Conservation (phyloP, 106 monocot genomes). For the Acanthochlamys bracteata region DNA sequence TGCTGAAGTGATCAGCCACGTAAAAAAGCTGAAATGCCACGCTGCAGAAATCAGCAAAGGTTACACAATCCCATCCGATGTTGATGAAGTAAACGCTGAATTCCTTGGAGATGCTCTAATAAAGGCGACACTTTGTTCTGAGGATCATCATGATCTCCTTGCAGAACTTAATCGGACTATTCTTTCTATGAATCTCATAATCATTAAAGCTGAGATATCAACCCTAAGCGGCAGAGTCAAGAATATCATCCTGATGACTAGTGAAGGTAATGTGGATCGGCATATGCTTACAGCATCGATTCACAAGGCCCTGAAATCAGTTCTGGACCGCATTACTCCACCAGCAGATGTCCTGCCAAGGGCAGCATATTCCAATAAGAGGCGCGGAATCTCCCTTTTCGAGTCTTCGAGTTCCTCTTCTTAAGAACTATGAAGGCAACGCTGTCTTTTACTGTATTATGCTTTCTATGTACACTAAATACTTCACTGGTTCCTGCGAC, state of each 20-base stretch:
- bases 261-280: slow-evolving; percentile 24
- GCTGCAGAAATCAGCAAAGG: slow-evolving; percentile 38
- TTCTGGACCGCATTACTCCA: slow-evolving; percentile 36
- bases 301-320: slow-evolving; percentile 50
- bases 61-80: slow-evolving; percentile 43
- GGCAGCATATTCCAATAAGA: slow-evolving; percentile 29
- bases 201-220: slow-evolving; percentile 55
- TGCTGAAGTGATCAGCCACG: slow-evolving; percentile 62
- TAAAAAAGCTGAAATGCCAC: slow-evolving; percentile 45
- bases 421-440: not conserved
- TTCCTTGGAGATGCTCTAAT: slow-evolving; percentile 17
- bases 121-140: slow-evolving; percentile 65
- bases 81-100: slow-evolving; percentile 61
- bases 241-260: slow-evolving; percentile 30
- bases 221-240: slow-evolving; percentile 68
- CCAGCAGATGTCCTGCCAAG: slow-evolving; percentile 42
- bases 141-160: slow-evolving; percentile 65
- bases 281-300: slow-evolving; percentile 26
- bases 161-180: slow-evolving; percentile 57
- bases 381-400: slow-evolving; percentile 37
- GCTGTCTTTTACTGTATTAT: no score
- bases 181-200: slow-evolving; percentile 28
- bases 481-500: no score
- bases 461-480: no score
- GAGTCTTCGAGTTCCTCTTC: slow-evolving; percentile 61